Base-by-base conservation (phyloP, 2,329 filamentous ascomycete genomes). In the Colletotrichum cordylinicola region DNA sequence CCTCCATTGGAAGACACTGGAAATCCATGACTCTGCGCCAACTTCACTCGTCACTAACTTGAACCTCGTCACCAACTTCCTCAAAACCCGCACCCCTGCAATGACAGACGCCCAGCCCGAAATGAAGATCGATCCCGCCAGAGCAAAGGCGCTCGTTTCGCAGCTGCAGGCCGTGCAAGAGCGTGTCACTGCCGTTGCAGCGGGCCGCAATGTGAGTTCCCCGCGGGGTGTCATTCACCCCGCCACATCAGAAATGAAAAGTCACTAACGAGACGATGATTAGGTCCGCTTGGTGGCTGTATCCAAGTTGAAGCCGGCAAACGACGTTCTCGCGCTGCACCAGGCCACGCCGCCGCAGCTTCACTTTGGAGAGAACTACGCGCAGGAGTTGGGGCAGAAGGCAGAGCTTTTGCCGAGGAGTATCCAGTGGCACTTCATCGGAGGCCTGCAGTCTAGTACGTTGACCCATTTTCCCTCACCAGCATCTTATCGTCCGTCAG, bases 311-410 rank as follows among this genome's bases (percentile, higher is more conserved):
- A 98, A 99, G 86, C 96, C 97, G 16, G 95, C 93, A 75, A 94
- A 94, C 81, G 97, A 99, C 84, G 94, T 99, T 80, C 89, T 98
- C 71, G 94, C 96, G 35, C 91, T 99, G 1, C 94, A 98, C 86
- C 88, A 91, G 80, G 65, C 70, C 29, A 85, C 88, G 0, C 88
- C 90, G 1, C 70, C 69, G 58, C 73, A 72, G 31, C 84, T 87
- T 35, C 95, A 99, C 86, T 98, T 98, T 84, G 97, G 97, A 80
- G 97, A 99, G 86, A 99, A 99, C 88, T 99, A 99, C 87, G 90
- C 94, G 6, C 94, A 96, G 85, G 97, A 99, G 85, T 91, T 99
- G 70, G 89, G 90, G 75, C 94, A 98, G 83, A 99, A 99, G 85
- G 94, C 95, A 2, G 90, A 91, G 43, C 83, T 98, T 24, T 90